Conservation (phyloP, 768 basidiomycete species). For the Suillus bovinus region DNA sequence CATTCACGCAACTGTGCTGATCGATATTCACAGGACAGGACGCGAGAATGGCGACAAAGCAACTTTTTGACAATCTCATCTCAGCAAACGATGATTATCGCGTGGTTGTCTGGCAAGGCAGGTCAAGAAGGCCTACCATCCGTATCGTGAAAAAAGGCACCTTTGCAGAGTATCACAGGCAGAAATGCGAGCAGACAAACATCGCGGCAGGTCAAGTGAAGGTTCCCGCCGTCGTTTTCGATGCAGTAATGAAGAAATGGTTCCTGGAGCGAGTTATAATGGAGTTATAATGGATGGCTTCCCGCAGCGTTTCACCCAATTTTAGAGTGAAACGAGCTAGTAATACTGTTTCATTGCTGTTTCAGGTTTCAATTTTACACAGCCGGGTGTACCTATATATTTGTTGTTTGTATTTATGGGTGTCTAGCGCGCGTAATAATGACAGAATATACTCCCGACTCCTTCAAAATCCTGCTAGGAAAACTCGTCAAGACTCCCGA, state of each 20-base stretch:
- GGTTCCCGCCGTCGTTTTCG: constrained; percentile 6
- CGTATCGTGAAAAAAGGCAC: constrained; percentile 21
- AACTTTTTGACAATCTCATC: constrained; percentile 6
- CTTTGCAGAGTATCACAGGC: constrained; percentile 21
- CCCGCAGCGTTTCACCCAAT: background rate
- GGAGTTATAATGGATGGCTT: background rate
- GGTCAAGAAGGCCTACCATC: constrained; percentile 17
- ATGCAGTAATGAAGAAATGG: background rate
- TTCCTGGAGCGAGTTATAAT: constrained; percentile 3
- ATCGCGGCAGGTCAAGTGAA: constrained; percentile 16
- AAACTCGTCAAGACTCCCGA: constrained; percentile 82
- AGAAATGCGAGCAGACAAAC: too few relatives aligned
- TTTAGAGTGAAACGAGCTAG: too few relatives aligned
- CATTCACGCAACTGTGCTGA: background rate
- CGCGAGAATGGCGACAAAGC: constrained; percentile 5
- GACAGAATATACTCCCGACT: constrained; percentile 37
- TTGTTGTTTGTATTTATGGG: background rate
- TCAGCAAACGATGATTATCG: background rate
- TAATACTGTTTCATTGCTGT: too few relatives aligned
- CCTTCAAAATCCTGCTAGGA: constrained; percentile 77
- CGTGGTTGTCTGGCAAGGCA: background rate
- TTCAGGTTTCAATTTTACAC: too few relatives aligned
- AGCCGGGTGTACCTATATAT: too few relatives aligned
- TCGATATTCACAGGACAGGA: background rate
- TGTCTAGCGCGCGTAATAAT: constrained; percentile 13